These are phyloP conservation scores for Epichloe brachyelytri DNA, from an alignment of 2,329 filamentous ascomycete species.

Conservation along the genomic window DNA sequence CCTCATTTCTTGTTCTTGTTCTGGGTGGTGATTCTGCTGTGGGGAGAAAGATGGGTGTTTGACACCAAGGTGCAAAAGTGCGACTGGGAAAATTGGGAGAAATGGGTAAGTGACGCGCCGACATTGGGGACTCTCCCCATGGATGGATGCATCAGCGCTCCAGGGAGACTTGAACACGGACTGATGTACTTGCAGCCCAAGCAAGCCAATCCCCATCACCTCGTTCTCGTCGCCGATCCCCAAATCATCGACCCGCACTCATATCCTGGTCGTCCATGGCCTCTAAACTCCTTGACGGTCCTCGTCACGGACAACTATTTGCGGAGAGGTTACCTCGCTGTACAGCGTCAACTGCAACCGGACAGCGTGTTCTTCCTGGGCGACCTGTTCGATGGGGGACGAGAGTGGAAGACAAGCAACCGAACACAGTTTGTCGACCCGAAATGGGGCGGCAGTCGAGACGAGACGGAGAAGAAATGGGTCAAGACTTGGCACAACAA, in stretches of 20 bases:
- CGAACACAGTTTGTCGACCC: constrained; percentile 44
- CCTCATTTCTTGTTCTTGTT: constrained; percentile 54
- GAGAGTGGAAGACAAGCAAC: constrained; percentile 74
- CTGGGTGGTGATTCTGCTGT: constrained; percentile 69
- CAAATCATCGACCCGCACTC: constrained; percentile 89
- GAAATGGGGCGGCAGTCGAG: constrained; percentile 40
- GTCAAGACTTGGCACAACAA: constrained; percentile 57
- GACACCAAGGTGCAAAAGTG: constrained; percentile 57
- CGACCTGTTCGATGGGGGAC: constrained; percentile 87
- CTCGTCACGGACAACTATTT: constrained; percentile 80
- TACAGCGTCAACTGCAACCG: constrained; percentile 65
- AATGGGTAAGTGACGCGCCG: constrained; percentile 53
- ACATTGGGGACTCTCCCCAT: no score
- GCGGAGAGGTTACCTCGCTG: constrained; percentile 62
- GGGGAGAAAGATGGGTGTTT: constrained; percentile 76
- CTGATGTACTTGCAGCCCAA: constrained; percentile 45
- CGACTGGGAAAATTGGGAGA: constrained; percentile 79
- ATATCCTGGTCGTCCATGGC: constrained; percentile 69
- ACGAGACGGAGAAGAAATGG: constrained; percentile 37
- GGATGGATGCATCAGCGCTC: no score
- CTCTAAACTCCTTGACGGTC: constrained; percentile 39
- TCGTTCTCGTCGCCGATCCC: constrained; percentile 78
- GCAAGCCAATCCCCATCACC: constrained; percentile 66
- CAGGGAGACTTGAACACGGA: background rate
- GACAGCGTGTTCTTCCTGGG: constrained; percentile 86